Base-by-base conservation (phyloP, 1,284 basidiomycete species). In the Austropuccinia psidii region DNA sequence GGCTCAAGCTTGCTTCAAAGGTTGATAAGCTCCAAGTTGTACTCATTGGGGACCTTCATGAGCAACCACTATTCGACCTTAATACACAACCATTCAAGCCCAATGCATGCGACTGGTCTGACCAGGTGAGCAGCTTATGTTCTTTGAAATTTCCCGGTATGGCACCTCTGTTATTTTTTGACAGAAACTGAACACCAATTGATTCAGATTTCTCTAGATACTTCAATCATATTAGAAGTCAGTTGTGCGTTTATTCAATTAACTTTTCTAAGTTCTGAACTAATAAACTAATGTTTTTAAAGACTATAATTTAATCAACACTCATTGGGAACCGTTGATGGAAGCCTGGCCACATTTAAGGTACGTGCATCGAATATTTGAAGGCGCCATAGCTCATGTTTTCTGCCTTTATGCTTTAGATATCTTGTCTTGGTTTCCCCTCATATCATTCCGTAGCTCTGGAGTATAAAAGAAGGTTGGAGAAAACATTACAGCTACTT, bases 251-350 rank as follows among this genome's bases (percentile, higher is more conserved):
- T 29, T 31, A 39, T 74, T 76, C 52, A 76, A 78, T 19, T 76
- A 77, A 62, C 65, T 78, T 24, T 67, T n/a, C 15, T 39, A 41
- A 17, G 31, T n/a, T n/a, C n/a, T n/a, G n/a, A 45, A 15, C 67
- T 70, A n/a, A 62, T 13, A 24, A 24, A 11, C 35, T 1, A 21
- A 35, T 29, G 39, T 45, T 33, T 66, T 27, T 58, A 35, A 55
- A 74, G 73, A 96, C 80, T 98, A 93, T 90, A 99, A 99, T 82
- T 83, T 98, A 69, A 89, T 90, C 33, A 95, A 97, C 79, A 98
- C 96, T 58, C 93, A 98, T 79, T 99, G 96, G 92, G 96, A 99
- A 82, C 96, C 97, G n/a, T 83, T 99, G 65, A 91, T 98, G 78
- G 96, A 99, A 80, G 96, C 96, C 0, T 99, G 96, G 95, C 89